Evolutionary conservation across 208 protist species (phyloP).

Genomic region (Trypanosoma avium): DNA sequence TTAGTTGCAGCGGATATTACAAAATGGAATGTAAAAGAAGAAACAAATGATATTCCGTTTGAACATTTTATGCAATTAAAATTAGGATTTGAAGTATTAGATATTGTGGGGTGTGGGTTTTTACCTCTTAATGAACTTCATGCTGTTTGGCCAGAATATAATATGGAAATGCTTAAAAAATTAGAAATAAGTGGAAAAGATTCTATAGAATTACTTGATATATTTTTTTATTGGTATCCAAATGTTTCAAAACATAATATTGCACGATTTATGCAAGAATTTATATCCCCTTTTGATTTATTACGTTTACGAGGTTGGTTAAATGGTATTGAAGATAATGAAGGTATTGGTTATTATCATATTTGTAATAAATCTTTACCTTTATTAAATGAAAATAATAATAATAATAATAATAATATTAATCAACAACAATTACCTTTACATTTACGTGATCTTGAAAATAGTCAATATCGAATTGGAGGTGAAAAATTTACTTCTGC

Average conservation of each 20-base stretch:
- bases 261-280: constrained; percentile 29
- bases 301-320: constrained; percentile 20
- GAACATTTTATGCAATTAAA: constrained; percentile 38
- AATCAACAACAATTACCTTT: neutral
- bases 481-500: constrained; percentile 29
- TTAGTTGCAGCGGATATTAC: constrained; percentile 29
- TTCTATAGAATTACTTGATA: constrained; percentile 27
- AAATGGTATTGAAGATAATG: constrained; percentile 24
- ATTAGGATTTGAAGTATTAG: constrained; percentile 32
- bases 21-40: constrained; percentile 36
- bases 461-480: constrained; percentile 20
- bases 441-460: constrained; percentile 20
- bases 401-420: neutral
- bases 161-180: constrained; percentile 32
- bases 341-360: constrained; percentile 24
- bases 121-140: constrained; percentile 22
- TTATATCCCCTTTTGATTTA: constrained; percentile 23
- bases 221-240: constrained; percentile 35
- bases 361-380: constrained; percentile 16
- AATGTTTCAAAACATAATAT: constrained; percentile 17
- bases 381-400: neutral
- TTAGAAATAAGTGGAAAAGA: constrained; percentile 21
- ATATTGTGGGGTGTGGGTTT: constrained; percentile 25
- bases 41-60: constrained; percentile 15
- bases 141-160: constrained; percentile 27